phyloP scores from a whole-genome alignment of 2,329 filamentous ascomycete genomes.

The Neonectria neomacrospora region DNA sequence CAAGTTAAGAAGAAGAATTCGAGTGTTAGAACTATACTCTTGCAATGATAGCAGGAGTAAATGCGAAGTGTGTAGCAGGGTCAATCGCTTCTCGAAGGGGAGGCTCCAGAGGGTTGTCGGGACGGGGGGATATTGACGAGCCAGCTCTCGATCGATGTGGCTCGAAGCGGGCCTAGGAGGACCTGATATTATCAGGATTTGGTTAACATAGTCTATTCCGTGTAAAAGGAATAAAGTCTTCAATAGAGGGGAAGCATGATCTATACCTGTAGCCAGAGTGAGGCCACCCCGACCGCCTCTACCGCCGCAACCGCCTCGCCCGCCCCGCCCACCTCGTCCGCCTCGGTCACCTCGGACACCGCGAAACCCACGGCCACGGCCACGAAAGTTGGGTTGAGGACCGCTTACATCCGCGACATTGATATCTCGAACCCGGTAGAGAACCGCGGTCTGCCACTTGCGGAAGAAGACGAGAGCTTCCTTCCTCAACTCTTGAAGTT shows the following conservation, averaged over 20 bases:
- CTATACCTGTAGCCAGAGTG: constrained; percentile 52
- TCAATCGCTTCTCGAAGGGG: constrained; percentile 68
- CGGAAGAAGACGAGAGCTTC: constrained; percentile 78
- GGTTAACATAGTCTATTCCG: background rate
- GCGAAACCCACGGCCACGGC: constrained; percentile 50
- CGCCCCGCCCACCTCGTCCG: constrained; percentile 47
- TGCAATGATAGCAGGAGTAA: constrained; percentile 80
- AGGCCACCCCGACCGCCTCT: constrained; percentile 35
- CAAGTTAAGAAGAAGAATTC: constrained; percentile 76
- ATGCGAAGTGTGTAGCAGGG: constrained; percentile 78
- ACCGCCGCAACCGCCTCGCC: constrained; percentile 39
- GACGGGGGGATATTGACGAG: constrained; percentile 66
- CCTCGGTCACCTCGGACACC: constrained; percentile 43
- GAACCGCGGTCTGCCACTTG: constrained; percentile 80
- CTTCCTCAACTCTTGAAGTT: constrained; percentile 73
- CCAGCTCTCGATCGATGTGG: constrained; percentile 60
- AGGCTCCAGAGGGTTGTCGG: constrained; percentile 70
- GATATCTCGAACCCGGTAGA: constrained; percentile 77
- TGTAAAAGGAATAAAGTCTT: background rate
- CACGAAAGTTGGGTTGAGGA: constrained; percentile 43
- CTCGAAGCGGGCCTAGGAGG: constrained; percentile 55
- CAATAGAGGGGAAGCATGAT: background rate
- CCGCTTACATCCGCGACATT: constrained; percentile 58
- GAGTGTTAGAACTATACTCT: constrained; percentile 79
- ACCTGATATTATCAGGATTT: constrained; percentile 39